phyloP scores from a whole-genome alignment of 2,329 filamentous ascomycete species.

The Blastomyces percursus region DNA sequence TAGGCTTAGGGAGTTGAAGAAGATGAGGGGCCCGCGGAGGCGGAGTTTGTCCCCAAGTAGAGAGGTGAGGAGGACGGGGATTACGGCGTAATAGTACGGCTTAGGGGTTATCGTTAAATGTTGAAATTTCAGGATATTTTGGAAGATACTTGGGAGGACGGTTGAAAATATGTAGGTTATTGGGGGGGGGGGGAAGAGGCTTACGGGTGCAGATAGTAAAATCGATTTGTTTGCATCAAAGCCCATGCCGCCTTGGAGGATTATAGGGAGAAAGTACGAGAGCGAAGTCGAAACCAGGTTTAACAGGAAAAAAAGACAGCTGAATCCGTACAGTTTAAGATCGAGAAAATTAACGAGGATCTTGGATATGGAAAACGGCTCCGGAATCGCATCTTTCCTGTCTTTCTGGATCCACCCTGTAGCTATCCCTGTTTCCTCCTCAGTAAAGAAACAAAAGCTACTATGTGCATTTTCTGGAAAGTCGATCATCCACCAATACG shows the following conservation, averaged over 20 bases:
- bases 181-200: constrained; percentile 1
- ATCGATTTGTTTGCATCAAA: constrained; percentile 46
- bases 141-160: background rate
- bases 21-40: constrained; percentile 51
- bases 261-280: constrained; percentile 55
- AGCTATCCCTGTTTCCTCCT: constrained; percentile 46
- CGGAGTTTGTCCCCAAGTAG: constrained; percentile 50
- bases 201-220: constrained; percentile 49
- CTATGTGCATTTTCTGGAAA: constrained; percentile 52
- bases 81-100: constrained; percentile 56
- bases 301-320: constrained; percentile 53
- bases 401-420: constrained; percentile 49
- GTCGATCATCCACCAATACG: constrained; percentile 61
- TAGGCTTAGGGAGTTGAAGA: constrained; percentile 52
- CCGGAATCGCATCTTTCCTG: constrained; percentile 48
- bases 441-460: constrained; percentile 48
- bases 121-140: background rate
- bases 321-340: constrained; percentile 54
- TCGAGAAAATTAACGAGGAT: constrained; percentile 49
- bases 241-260: constrained; percentile 45
- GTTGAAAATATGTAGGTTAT: background rate
- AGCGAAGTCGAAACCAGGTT: constrained; percentile 56
- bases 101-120: constrained; percentile 12
- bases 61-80: constrained; percentile 54
- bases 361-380: constrained; percentile 46